Conservation (phyloP, 2,329 filamentous ascomycete genomes). For the Claviceps lovelessii region DNA sequence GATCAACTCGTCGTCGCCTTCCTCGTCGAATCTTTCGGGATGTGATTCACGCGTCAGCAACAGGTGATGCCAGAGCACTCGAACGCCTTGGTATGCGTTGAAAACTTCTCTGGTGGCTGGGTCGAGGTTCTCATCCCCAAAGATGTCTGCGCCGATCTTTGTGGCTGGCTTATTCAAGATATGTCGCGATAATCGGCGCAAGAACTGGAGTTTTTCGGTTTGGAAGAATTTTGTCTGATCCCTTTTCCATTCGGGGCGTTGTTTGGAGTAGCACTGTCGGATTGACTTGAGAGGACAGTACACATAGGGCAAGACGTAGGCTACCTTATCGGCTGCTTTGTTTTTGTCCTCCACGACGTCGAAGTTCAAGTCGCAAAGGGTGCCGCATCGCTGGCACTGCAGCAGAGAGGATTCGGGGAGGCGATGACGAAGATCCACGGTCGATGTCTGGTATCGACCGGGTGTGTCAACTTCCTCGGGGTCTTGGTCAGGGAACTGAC, state of each 20-base stretch:
- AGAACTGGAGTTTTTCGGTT: neutral
- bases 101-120: neutral
- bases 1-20: neutral
- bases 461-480: neutral
- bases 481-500: neutral
- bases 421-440: neutral
- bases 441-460: neutral
- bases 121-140: neutral
- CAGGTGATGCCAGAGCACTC: neutral
- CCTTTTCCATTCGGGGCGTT: neutral
- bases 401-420: neutral
- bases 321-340: neutral
- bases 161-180: neutral
- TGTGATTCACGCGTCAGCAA: neutral
- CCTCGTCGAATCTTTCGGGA: neutral
- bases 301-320: neutral
- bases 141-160: neutral
- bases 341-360: neutral
- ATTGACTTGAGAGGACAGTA: neutral
- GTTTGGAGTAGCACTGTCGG: neutral
- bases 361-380: constrained; percentile 4
- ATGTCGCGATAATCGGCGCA: neutral
- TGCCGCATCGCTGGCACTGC: constrained; percentile 1
- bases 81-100: neutral
- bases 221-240: no score